Base-by-base conservation (phyloP, 345 rosid species). In the Punica granatum region DNA sequence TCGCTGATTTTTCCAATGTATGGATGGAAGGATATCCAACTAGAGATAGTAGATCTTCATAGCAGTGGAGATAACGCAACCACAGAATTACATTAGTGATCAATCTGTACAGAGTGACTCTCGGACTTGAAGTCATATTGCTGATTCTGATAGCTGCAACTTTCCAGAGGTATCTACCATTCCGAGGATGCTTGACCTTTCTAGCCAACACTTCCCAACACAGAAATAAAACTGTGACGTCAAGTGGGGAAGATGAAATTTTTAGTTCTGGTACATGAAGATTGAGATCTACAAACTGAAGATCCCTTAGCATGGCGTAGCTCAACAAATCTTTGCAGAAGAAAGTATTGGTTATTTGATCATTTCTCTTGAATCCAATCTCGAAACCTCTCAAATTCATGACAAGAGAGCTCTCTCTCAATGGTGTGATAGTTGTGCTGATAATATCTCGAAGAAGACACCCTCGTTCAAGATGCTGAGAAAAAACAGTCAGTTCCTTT, bases 101-200 rank as follows among this genome's bases (percentile, higher is more conserved):
- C 64, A 80, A 67, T 66, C 82, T 88, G 69, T 83, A 87, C 72
- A 85, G 76, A 44, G 89, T 84, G 64, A 80, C 74, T 72, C 67
- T 81, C 74, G 90, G 88, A 80, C 84, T 78, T 53, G 85, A 81
- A 78, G 70, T 75, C 70, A 71, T 64, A 65, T 69, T 74, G 71
- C 88, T 75, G 54, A 85, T 77, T 86, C 84, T 85, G 70, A 77
- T 77, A 68, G 93, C 92, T 70, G 90, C 96, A 67, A 90, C 63
- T 73, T 81, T 87, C 98, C 98, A 93, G 4, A 90, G 84, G 65
- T 76, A 72, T 70, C 85, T 81, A 66, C 98, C 97, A 78, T 70
- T 80, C 78, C 97, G 82, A 63, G 66, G 75, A 54, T 68, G 74
- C 64, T 69, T 83, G 30, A 76, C 64, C 72, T 66, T 81, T 70